phyloP scores from a whole-genome alignment of 495 filamentous ascomycete species.

The Beverwykella pulmonaria region DNA sequence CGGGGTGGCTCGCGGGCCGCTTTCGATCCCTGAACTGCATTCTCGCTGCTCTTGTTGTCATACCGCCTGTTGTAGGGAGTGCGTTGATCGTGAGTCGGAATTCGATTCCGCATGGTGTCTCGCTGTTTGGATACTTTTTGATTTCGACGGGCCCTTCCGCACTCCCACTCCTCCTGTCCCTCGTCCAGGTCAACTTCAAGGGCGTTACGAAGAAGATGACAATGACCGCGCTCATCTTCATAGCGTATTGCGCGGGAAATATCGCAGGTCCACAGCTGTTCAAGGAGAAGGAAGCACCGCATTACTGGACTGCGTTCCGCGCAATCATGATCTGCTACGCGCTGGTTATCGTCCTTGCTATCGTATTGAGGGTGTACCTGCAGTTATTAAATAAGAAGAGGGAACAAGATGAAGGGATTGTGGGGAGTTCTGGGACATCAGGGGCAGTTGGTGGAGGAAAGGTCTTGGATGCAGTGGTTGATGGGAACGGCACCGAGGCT shows the following conservation, averaged over 20 bases:
- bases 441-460: conserved; percentile 13
- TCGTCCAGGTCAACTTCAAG: conserved; percentile 26
- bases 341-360: conserved; percentile 3
- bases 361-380: conserved; percentile 9
- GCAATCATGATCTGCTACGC: conserved; percentile 21
- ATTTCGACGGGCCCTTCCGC: conserved; percentile 15
- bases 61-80: conserved; percentile 16
- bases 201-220: conserved; percentile 69
- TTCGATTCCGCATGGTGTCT: conserved; percentile 4
- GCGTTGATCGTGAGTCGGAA: conserved; percentile 8
- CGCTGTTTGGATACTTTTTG: conserved; percentile 20
- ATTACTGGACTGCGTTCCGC: conserved; percentile 16
- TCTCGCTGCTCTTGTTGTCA: conserved; percentile 6
- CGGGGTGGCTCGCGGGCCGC: conserved; percentile 13
- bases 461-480: not conserved
- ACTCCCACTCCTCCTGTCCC: conserved; percentile 16
- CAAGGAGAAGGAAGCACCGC: conserved; percentile 56
- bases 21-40: conserved; percentile 19
- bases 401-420: conserved; percentile 15
- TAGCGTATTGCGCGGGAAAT: conserved; percentile 45
- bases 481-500: not conserved
- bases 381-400: conserved; percentile 10
- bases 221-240: conserved; percentile 61
- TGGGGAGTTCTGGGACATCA: conserved; percentile 9
- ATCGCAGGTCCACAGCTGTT: conserved; percentile 60